Percentiles rank a stretch among this genome's conserved stretches.
Evolutionary conservation across 495 filamentous ascomycete genomes (phyloP).

Genomic region (Penicillium silybi): DNA sequence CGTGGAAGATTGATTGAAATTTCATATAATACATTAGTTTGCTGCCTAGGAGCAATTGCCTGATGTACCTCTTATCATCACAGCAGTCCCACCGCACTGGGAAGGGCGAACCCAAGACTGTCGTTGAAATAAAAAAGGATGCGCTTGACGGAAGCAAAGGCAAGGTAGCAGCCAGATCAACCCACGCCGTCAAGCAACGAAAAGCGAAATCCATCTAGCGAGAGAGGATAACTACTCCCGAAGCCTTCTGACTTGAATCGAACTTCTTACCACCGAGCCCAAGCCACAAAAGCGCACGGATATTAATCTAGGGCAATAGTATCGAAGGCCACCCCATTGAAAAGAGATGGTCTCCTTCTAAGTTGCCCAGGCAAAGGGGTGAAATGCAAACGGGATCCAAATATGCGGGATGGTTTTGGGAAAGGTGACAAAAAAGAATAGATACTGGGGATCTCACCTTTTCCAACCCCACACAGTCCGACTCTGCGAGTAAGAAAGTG

Average conservation of each 20-base stretch:
- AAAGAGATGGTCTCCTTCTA: conserved; percentile 79
- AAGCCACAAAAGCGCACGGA: conserved; percentile 13
- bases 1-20: not conserved
- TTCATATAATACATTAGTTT: not conserved
- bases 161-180: conserved; percentile 11
- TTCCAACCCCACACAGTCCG: conserved; percentile 56
- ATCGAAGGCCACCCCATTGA: conserved; percentile 69
- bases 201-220: conserved; percentile 45
- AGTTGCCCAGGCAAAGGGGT: conserved; percentile 52
- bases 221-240: conserved; percentile 34
- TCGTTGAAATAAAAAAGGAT: conserved; percentile 28
- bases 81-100: conserved; percentile 50
- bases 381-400: not conserved
- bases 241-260: conserved; percentile 6
- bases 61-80: conserved; percentile 56
- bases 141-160: conserved; percentile 10
- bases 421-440: conserved; percentile 1
- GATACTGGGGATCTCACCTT: conserved; percentile 51
- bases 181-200: conserved; percentile 37
- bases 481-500: conserved; percentile 64
- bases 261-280: conserved; percentile 26
- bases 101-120: conserved; percentile 31
- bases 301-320: conserved; percentile 78
- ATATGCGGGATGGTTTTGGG: not conserved
- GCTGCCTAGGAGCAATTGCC: not conserved